These are phyloP conservation scores for Abortiporus biennis DNA, from an alignment of 1,284 basidiomycete genomes.

Conservation along the genomic window DNA sequence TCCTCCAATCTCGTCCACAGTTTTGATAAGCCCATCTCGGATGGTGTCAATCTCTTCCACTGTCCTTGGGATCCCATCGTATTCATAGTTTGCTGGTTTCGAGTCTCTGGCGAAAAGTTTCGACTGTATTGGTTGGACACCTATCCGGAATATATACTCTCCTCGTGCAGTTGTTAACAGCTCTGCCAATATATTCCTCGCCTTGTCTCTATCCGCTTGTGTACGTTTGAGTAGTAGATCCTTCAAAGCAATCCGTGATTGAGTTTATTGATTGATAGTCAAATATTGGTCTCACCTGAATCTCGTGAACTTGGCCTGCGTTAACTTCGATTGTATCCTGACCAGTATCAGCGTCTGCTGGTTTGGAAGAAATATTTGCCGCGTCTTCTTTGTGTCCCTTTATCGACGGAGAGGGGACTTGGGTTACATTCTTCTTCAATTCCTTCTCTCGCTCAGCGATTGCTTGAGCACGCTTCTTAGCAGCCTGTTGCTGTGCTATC, in stretches of 20 bases:
- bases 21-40: constrained; percentile 33
- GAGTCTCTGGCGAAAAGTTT: constrained; percentile 49
- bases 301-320: too few species aligned
- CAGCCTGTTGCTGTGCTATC: constrained; percentile 57
- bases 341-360: too few species aligned
- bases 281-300: constrained; percentile 42
- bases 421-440: constrained; percentile 22
- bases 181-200: constrained; percentile 57
- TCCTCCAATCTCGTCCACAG: constrained; percentile 68
- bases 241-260: constrained; percentile 25
- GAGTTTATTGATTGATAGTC: not conserved
- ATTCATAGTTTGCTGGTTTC: constrained; percentile 38
- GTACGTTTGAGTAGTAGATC: constrained; percentile 39
- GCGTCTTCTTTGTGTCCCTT: too few species aligned
- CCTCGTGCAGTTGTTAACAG: constrained; percentile 60
- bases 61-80: constrained; percentile 47
- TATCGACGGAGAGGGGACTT: not conserved
- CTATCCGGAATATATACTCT: constrained; percentile 69
- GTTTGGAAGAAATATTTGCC: too few species aligned
- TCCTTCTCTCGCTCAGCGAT: constrained; percentile 23
- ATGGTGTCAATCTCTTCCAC: constrained; percentile 47
- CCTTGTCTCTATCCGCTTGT: constrained; percentile 40
- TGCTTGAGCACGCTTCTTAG: constrained; percentile 47
- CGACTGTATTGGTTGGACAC: constrained; percentile 49
- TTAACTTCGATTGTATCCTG: too few species aligned